Conservation (phyloP, 2,329 filamentous ascomycete species). For the Botrytis sinoallii region DNA sequence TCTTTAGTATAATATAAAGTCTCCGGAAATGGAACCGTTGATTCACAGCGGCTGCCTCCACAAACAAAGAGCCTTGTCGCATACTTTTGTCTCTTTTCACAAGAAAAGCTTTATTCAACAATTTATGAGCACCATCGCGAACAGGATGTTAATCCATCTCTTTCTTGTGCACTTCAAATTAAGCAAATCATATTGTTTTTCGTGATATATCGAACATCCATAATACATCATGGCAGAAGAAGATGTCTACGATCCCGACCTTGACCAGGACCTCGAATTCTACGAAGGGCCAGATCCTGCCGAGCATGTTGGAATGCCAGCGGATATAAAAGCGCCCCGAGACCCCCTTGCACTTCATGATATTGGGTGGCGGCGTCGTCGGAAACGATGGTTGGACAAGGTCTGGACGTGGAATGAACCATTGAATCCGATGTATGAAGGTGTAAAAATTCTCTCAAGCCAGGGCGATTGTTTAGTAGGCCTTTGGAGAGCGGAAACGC, state of each 20-base stretch:
- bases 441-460: neutral
- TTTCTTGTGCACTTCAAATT: neutral
- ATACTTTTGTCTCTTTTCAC: neutral
- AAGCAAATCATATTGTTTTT: neutral
- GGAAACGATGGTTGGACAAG: neutral
- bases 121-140: neutral
- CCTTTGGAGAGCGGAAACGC: neutral
- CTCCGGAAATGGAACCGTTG: neutral
- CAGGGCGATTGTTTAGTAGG: neutral
- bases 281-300: neutral
- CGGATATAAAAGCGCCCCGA: neutral
- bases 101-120: neutral
- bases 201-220: no score
- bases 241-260: neutral
- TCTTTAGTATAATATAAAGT: neutral
- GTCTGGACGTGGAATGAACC: neutral
- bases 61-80: neutral
- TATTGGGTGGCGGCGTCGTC: neutral
- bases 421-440: neutral
- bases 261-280: neutral
- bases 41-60: neutral
- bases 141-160: neutral
- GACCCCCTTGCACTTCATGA: neutral
- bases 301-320: neutral
- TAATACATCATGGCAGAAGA: neutral